These are phyloP conservation scores for Scytalidium lignicola DNA, from an alignment of 2,329 filamentous ascomycete species.

Conservation along the genomic window DNA sequence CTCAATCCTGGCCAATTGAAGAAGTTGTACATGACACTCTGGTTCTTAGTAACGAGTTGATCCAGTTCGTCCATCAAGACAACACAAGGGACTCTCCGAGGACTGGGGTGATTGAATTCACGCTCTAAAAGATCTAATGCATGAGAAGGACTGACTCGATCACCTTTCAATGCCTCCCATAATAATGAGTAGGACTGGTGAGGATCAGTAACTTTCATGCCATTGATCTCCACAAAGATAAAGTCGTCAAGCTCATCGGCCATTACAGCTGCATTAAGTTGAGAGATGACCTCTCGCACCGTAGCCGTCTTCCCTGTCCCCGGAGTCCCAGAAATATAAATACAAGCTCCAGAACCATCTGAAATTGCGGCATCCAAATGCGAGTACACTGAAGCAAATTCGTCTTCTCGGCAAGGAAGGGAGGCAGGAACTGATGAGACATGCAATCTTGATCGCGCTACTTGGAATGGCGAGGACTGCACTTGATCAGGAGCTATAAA, in stretches of 20 bases:
- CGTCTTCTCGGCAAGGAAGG: constrained; percentile 84
- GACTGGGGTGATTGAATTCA: constrained; percentile 88
- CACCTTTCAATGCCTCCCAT: constrained; percentile 93
- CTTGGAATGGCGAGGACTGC: constrained; percentile 81
- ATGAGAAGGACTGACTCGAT: constrained; percentile 86
- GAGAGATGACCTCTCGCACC: constrained; percentile 87
- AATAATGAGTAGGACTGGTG: constrained; percentile 93
- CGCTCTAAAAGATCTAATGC: constrained; percentile 85
- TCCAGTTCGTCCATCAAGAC: constrained; percentile 98
- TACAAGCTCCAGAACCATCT: constrained; percentile 89
- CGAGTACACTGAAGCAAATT: constrained; percentile 88
- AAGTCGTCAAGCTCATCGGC: constrained; percentile 96
- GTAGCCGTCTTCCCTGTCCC: constrained; percentile 98
- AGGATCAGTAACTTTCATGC: constrained; percentile 98
- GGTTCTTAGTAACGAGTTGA: constrained; percentile 94
- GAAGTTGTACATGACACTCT: constrained; percentile 99
- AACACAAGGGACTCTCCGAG: constrained; percentile 87
- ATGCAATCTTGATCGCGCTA: constrained; percentile 83
- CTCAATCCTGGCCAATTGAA: constrained; percentile 97
- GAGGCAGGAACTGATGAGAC: constrained; percentile 88
- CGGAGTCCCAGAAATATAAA: constrained; percentile 98
- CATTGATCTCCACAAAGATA: constrained; percentile 98
- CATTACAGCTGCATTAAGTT: constrained; percentile 80
- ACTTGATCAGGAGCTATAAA: constrained; percentile 70
- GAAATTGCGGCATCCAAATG: constrained; percentile 92